Evolutionary conservation across 164 flowering plant species (phyloP), one percentile per base, ranked within the genome.

Genomic region (Magnolia sinica): DNA sequence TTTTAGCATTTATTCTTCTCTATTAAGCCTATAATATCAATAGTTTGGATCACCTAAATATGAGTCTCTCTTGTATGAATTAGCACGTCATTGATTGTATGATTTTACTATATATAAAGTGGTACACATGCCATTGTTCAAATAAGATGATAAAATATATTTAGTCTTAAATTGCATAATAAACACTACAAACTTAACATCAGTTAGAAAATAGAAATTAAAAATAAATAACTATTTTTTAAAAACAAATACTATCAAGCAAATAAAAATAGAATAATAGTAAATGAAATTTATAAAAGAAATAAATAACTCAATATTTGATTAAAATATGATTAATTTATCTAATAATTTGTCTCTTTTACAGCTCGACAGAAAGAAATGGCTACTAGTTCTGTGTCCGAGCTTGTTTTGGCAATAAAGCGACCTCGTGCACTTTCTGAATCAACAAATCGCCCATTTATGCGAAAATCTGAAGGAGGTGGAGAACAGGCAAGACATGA

Each of bases 301-400:
- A 63, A 16, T 7, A 63, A 3, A 18, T 63, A 22, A 10, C 22
- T 63, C 9, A 7, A n/a, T 7, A n/a, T n/a, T 63, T 63, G 23
- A 63, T 65, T 10, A 55, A 55, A 55, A 55, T 9, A 16, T 55
- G 19, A 13, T 55, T 45, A 49, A 37, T 19, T 70, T 14, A 49
- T 37, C 7, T 20, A 45, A 70, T 14, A 19, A 29, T 20, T 11
- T 50, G 5, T 20, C 5, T 51, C 55, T 70, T 76, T 50, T 81
- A 83, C 91, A 96, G 99, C 98, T 31, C 91, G 99, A 9, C 97
- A 92, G 82, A 92, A 90, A 76, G 99, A 94, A 7, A 82, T 82
- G 84, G 98, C 98, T 0, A 37, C 78, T 0, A 86, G 78, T 79
- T 91, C 97, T 23, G 98, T 94, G 2, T 74, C 88, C 7, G 99